These are phyloP conservation scores for Solanum paucissectum DNA, from an alignment of 257 asterid species.

Conservation along the genomic window DNA sequence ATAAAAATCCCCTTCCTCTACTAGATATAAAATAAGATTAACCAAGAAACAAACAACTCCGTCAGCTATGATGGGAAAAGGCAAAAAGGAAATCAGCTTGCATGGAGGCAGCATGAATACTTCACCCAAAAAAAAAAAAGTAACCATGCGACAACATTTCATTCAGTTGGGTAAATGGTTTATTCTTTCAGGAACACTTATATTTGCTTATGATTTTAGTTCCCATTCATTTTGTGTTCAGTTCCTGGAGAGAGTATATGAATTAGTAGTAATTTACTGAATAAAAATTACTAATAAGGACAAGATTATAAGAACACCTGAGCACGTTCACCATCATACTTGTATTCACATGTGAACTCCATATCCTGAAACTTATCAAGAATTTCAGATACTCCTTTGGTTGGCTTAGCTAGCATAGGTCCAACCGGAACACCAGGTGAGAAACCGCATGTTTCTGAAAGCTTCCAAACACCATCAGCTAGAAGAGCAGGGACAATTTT, in stretches of 20 bases:
- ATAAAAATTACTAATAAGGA: neutral
- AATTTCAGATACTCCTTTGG: conserved; percentile 91
- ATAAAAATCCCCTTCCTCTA: neutral
- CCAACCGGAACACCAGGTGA: conserved; percentile 93
- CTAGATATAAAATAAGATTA: neutral
- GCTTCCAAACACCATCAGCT: conserved; percentile 88
- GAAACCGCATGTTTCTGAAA: conserved; percentile 65
- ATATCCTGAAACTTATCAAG: conserved; percentile 82
- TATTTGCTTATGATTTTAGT: neutral
- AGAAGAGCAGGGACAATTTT: conserved; percentile 77
- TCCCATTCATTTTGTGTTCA: neutral
- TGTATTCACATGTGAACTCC: conserved; percentile 95
- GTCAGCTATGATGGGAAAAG: neutral
- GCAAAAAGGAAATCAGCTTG: neutral
- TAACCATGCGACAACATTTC: neutral
- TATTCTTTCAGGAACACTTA: neutral
- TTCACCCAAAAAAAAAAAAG: neutral
- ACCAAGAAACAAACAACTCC: neutral
- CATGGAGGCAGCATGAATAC: neutral
- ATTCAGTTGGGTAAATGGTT: neutral
- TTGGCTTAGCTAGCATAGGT: conserved; percentile 97
- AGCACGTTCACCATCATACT: conserved; percentile 98
- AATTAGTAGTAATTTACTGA: neutral
- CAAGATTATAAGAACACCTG: conserved; percentile 43
- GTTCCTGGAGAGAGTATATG: neutral